Conservation (phyloP, 345 rosid genomes). For the Gossypium longicalyx region DNA sequence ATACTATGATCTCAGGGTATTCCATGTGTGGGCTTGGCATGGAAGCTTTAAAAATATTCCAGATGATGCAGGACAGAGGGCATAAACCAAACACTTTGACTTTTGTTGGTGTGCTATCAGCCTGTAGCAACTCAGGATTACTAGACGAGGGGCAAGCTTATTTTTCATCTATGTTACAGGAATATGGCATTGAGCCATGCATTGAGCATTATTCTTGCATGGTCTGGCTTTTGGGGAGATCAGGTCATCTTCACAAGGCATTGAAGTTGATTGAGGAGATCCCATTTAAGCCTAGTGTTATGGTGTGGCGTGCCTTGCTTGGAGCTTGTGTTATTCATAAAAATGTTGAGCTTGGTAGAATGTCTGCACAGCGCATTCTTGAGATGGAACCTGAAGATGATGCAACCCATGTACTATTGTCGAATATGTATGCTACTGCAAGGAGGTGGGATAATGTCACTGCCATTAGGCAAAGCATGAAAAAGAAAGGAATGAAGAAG, state of each 20-base stretch:
- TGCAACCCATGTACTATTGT: constrained; percentile 63
- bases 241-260: constrained; percentile 69
- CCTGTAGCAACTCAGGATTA: constrained; percentile 77
- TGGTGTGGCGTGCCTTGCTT: constrained; percentile 84
- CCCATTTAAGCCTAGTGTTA: constrained; percentile 59
- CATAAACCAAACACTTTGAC: constrained; percentile 60
- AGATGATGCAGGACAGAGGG: constrained; percentile 51
- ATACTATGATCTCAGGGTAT: constrained; percentile 76
- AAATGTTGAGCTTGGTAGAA: constrained; percentile 55
- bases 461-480: constrained; percentile 66
- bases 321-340: constrained; percentile 74
- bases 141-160: constrained; percentile 53
- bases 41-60: constrained; percentile 55
- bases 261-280: constrained; percentile 60
- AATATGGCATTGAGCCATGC: constrained; percentile 65
- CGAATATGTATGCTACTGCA: constrained; percentile 72
- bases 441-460: constrained; percentile 63
- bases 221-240: constrained; percentile 78
- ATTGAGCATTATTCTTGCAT: constrained; percentile 79
- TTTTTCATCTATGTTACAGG: constrained; percentile 65
- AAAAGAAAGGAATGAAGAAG: constrained; percentile 62
- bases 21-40: constrained; percentile 60
- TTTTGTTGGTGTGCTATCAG: constrained; percentile 73
- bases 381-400: constrained; percentile 72
- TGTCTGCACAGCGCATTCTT: constrained; percentile 54